Percentiles rank a stretch among this genome's conserved stretches.
Conservation (phyloP, 768 basidiomycete species). For the Lactarius akahatsu region DNA sequence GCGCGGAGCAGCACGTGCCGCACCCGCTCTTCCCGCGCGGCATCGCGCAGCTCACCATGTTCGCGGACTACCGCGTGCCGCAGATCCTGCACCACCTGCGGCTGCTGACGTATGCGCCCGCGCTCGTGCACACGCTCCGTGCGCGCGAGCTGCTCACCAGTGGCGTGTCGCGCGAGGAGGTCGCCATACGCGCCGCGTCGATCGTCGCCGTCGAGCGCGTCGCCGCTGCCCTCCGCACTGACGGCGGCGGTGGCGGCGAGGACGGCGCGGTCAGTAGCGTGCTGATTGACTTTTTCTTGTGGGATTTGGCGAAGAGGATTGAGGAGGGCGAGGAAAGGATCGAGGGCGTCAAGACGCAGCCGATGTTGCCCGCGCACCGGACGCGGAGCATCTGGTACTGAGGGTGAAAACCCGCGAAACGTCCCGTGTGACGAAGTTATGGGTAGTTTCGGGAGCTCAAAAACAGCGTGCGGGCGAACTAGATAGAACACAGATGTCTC, state of each 20-base stretch:
- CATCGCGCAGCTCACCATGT: constrained; percentile 78
- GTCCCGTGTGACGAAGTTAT: no score
- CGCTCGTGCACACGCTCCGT: constrained; percentile 53
- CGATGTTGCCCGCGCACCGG: constrained; percentile 69
- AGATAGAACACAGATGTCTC: no score
- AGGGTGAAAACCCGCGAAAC: not conserved
- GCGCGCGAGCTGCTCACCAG: constrained; percentile 46
- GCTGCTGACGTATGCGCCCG: constrained; percentile 68
- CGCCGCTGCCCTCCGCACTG: constrained; percentile 44
- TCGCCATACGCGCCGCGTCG: constrained; percentile 78
- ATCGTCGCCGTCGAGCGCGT: constrained; percentile 78
- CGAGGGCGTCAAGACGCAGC: constrained; percentile 52
- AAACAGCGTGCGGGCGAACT: no score
- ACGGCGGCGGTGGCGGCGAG: constrained; percentile 6
- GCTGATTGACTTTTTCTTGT: constrained; percentile 86
- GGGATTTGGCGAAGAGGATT: constrained; percentile 80
- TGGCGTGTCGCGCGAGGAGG: constrained; percentile 61
- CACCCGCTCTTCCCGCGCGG: constrained; percentile 80
- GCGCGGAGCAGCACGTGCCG: not conserved
- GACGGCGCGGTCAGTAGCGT: constrained; percentile 66
- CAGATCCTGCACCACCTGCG: constrained; percentile 85
- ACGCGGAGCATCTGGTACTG: constrained; percentile 88
- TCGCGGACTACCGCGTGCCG: constrained; percentile 90
- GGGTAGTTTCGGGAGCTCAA: no score
- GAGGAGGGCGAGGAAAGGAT: constrained; percentile 61